phyloP scores from a whole-genome alignment of 2,329 filamentous ascomycete species.

The Calonectria hawksworthii region DNA sequence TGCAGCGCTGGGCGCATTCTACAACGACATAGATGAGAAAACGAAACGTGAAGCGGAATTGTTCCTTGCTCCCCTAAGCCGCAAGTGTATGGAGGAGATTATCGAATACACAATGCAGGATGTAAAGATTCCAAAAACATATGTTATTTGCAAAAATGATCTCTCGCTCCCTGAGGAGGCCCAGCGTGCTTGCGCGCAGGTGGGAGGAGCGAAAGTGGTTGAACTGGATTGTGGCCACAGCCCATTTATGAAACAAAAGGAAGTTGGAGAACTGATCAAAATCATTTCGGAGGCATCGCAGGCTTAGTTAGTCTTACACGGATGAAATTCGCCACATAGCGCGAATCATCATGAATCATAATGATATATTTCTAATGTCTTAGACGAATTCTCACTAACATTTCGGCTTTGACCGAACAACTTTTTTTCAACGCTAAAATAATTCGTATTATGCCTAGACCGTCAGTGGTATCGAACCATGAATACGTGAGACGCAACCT shows the following conservation, averaged over 20 bases:
- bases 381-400: neutral
- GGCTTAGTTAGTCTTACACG: neutral
- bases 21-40: constrained; percentile 25
- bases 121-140: constrained; percentile 14
- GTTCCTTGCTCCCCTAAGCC: constrained; percentile 30
- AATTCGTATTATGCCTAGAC: neutral
- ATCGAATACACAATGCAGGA: constrained; percentile 20
- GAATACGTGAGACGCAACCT: neutral
- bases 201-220: constrained; percentile 20
- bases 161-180: constrained; percentile 18
- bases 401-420: neutral
- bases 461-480: neutral
- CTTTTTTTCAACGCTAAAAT: too few species aligned
- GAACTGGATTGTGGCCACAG: constrained; percentile 38
- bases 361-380: neutral
- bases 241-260: constrained; percentile 30
- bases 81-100: constrained; percentile 15
- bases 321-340: neutral
- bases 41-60: constrained; percentile 12
- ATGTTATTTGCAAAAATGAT: constrained; percentile 26
- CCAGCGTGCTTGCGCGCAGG: constrained; percentile 10
- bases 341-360: neutral
- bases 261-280: constrained; percentile 13
- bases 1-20: constrained; percentile 30
- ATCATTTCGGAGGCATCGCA: constrained; percentile 12